Evolutionary conservation across 768 basidiomycete genomes (phyloP), one percentile per base, ranked within the genome.

Genomic region (Phaeolepiota aurea): DNA sequence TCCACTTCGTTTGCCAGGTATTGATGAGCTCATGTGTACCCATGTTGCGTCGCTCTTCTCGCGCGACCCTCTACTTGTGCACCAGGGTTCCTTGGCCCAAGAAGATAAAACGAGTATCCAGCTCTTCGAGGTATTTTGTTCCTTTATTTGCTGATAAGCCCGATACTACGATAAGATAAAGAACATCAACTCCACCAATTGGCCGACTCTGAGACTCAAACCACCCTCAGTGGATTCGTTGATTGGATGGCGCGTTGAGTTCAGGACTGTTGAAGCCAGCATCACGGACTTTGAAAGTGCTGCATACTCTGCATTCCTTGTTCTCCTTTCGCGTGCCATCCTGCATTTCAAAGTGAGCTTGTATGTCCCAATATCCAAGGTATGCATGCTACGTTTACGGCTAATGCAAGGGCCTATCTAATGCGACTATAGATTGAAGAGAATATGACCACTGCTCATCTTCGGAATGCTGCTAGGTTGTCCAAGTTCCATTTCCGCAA

Each of bases 271-370:
- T 15, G 44, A 45, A 28, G 40, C 44, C 19, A 45, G 44, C 15
- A 41, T 45, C 7, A 45, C 44, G 3, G 44, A 45, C 31, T 45
- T 45, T 18, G 44, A 45, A 28, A 41, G 40, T 14, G 44, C 44
- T 14, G 44, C 44, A 10, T 45, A 31, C 40, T 40, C 44, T 16
- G 41, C 41, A 18, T 45, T 40, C 32, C n/a, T 45, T 23, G 40
- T 45, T 13, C 32, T 45, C 12, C 16, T 45, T 11, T 32, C 40
- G 5, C 19, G 40, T 31, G 39, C 44, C 5, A 41, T 46, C 9
- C 18, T 46, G 22, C 44, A 46, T 33, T 46, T 32, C 31, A 28
- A 42, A n/a, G n/a, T 42, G 40, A 42, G 38, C 30, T 20, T 46
- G 20, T 42, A 46, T 28, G 34, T 46, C 12, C 36, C 40, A 4